Base-by-base conservation (phyloP, 352 stramenopile genomes). In the Ophiocytium majus region DNA sequence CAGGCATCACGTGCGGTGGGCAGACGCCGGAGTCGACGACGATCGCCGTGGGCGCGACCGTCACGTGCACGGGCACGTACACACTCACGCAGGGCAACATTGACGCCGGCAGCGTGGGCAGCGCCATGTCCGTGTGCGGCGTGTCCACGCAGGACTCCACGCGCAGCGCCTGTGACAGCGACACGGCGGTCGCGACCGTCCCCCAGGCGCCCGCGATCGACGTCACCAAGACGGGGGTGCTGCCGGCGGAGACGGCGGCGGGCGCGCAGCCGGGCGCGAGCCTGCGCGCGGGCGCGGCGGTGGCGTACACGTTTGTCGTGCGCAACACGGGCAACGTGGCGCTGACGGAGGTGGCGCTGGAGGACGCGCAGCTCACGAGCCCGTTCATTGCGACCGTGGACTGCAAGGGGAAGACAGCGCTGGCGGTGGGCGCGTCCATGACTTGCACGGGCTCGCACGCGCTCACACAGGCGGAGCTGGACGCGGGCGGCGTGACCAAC, bases 311-410 rank as follows among this genome's bases (percentile, higher is more conserved):
- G 34, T 76, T 76, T 17, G 17, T 37, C 50, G 82, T 85, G n/a
- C 75, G 19, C 0, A 85, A 85, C 76, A 57, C 76, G 33, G 82
- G 82, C 0, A 85, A 85, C 37, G 82, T 85, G 33, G 32, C 74
- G 33, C 34, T 85, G 49, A 82, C 32, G 32, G 75, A 85, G 33
- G 63, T 81, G 23, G 31, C 66, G 37, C 33, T 85, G 74, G 23
- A 43, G 0, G 66, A 85, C n/a, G 31, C 74, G 17, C 17, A 74
- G 74, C n/a, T n/a, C n/a, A n/a, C n/a, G n/a, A n/a, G n/a, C n/a
- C n/a, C n/a, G n/a, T 49, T 80, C 63, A 50, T 50, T 43, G 14
- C 28, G 9, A 79, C 66, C n/a, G 66, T 64, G 23, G 50, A 82
- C 28, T 50, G 74, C 0, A 74, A 82, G 34, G 37, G 66, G 0